phyloP scores from a whole-genome alignment of 306 rosid species.

The Vigna angularis region DNA sequence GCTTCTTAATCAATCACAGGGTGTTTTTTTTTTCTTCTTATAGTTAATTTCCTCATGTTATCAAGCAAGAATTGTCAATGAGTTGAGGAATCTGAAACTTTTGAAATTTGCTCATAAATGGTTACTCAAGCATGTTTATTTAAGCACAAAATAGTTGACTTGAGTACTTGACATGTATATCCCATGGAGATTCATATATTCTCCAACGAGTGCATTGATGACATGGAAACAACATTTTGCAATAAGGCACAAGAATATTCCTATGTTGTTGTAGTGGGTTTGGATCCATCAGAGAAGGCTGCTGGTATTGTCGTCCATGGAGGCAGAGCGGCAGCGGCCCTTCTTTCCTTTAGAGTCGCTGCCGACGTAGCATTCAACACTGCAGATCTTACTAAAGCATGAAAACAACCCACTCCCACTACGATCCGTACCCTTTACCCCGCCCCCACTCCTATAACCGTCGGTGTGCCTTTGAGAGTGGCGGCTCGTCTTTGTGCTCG shows the following conservation, averaged over 20 bases:
- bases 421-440: constrained; percentile 16
- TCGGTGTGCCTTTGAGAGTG: constrained; percentile 60
- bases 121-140: too few species aligned
- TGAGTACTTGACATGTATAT: too few species aligned
- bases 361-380: constrained; percentile 74
- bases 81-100: too few species aligned
- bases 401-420: constrained; percentile 69
- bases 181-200: too few species aligned
- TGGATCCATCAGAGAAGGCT: constrained; percentile 46
- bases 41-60: too few species aligned
- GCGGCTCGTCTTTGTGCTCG: constrained; percentile 30
- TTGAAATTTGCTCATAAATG: too few species aligned
- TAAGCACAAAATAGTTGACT: too few species aligned
- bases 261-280: neutral
- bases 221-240: too few species aligned
- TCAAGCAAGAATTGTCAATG: too few species aligned
- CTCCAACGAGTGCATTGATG: too few species aligned
- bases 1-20: neutral
- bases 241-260: neutral
- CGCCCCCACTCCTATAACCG: constrained; percentile 21
- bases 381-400: constrained; percentile 85
- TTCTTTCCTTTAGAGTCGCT: constrained; percentile 44
- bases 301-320: constrained; percentile 19
- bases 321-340: constrained; percentile 54
- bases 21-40: too few species aligned